These are phyloP conservation scores for Meredithiella fracta DNA, from an alignment of 2,329 filamentous ascomycete genomes.

Conservation along the genomic window DNA sequence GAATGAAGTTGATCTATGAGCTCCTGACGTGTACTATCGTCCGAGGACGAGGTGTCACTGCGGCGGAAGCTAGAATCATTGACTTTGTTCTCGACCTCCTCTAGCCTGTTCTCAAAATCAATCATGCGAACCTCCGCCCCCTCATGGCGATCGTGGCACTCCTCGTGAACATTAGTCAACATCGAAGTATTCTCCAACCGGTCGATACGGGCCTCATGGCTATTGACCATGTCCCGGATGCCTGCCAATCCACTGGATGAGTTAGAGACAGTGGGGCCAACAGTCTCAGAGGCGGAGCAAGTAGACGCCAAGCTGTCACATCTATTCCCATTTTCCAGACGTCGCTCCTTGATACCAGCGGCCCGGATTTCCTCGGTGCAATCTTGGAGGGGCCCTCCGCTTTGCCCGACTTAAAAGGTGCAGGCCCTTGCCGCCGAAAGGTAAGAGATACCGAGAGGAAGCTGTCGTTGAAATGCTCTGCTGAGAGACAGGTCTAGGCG, in stretches of 20 bases:
- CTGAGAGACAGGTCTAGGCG: slow-evolving; percentile 35
- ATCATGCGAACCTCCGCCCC: slow-evolving; percentile 48
- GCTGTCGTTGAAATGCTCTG: slow-evolving; percentile 35
- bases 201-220: slow-evolving; percentile 49
- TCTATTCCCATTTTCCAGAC: not conserved
- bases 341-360: not conserved
- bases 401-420: slow-evolving; percentile 31
- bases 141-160: slow-evolving; percentile 52
- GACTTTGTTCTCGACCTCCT: slow-evolving; percentile 34
- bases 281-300: slow-evolving; percentile 15
- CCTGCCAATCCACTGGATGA: slow-evolving; percentile 27
- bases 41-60: slow-evolving; percentile 29
- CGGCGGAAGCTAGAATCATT: slow-evolving; percentile 27
- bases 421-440: slow-evolving; percentile 39
- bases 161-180: slow-evolving; percentile 43
- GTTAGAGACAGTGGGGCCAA: slow-evolving; percentile 12
- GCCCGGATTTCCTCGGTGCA: slow-evolving; percentile 16
- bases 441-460: slow-evolving; percentile 34
- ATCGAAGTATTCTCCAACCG: slow-evolving; percentile 55
- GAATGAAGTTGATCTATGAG: slow-evolving; percentile 34
- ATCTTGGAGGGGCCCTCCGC: slow-evolving; percentile 20
- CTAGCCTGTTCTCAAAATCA: slow-evolving; percentile 49
- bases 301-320: slow-evolving; percentile 15
- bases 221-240: slow-evolving; percentile 36
- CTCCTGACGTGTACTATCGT: slow-evolving; percentile 27